Evolutionary conservation across 768 basidiomycete genomes (phyloP), one percentile per base, ranked within the genome.

Genomic region (Myochromella boudieri): DNA sequence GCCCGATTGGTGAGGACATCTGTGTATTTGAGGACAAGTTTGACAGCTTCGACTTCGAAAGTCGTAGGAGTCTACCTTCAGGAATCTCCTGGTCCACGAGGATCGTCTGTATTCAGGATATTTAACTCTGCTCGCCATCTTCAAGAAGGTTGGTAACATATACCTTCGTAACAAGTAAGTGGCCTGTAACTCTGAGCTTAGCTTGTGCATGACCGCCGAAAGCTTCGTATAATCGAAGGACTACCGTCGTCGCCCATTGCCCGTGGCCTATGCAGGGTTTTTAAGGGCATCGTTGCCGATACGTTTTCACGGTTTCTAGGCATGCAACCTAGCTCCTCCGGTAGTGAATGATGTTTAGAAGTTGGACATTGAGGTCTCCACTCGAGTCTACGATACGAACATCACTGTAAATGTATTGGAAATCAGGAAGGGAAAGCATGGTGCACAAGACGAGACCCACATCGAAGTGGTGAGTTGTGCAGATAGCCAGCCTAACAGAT

Each of bases 261-360:
- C 45, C 12, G 56, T n/a, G n/a, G n/a, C n/a, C n/a, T n/a, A n/a
- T n/a, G n/a, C 52, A 29, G 68, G 60, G 43, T 72, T n/a, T n/a
- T n/a, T n/a, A n/a, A n/a, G n/a, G n/a, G n/a, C 68, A 57, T 97
- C 93, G 42, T 89, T 80, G 55, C 97, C 94, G 5, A 91, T 93
- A 20, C 95, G 86, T 65, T 99, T 99, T 66, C n/a, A 97, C 72
- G 8, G 97, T 98, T 64, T 98, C 95, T 2, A 98, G 74, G 67
- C 94, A 74, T 20, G 98, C 81, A 58, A 95, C 95, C 75, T 73
- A 1, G 85, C 87, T 8, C 85, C 85, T 10, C 77, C 68, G 24
- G 97, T 53, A 8, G 60, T 64, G 70, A 97, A 90, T 0, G 85
- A 85, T 0, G 77, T 65, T 38, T 68, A 67, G 12, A 70, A 51